A percentile compares a stretch with the other conserved stretches of the same genome.
These are phyloP conservation scores for Linaria vulgaris DNA, from an alignment of 257 asterid genomes.

Conservation along the genomic window DNA sequence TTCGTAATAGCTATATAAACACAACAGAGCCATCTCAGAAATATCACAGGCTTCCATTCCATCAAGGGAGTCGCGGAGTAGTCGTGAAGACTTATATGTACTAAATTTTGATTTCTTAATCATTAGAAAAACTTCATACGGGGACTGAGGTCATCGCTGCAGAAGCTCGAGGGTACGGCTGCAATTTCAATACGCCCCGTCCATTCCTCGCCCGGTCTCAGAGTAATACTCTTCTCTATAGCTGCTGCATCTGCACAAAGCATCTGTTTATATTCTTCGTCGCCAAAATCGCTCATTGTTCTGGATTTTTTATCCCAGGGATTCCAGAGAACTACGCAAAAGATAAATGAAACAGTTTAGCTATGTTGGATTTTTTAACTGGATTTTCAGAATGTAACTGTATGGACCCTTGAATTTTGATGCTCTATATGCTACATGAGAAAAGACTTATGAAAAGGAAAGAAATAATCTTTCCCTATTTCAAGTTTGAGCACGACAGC, in stretches of 20 bases:
- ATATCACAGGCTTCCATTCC: slow-evolving; percentile 37
- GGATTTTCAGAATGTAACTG: no score
- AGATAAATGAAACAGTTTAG: background rate
- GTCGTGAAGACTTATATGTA: background rate
- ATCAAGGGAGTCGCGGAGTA: slow-evolving; percentile 9
- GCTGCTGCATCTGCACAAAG: slow-evolving; percentile 85
- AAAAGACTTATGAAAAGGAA: no score
- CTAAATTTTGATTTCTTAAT: background rate
- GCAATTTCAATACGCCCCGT: slow-evolving; percentile 67
- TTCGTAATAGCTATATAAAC: slow-evolving; percentile 14
- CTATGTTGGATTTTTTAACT: background rate
- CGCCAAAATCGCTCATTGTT: slow-evolving; percentile 84
- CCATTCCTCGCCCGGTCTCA: slow-evolving; percentile 93
- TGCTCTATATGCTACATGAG: no score
- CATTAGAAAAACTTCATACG: slow-evolving; percentile 37
- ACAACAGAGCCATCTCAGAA: slow-evolving; percentile 32
- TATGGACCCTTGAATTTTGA: no score
- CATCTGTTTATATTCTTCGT: slow-evolving; percentile 86
- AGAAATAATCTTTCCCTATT: no score
- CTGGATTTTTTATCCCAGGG: slow-evolving; percentile 94
- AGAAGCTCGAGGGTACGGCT: slow-evolving; percentile 77
- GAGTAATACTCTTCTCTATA: slow-evolving; percentile 59
- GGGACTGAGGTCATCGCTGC: slow-evolving; percentile 57
- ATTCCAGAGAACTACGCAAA: slow-evolving; percentile 74
- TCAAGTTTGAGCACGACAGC: no score